phyloP scores from a whole-genome alignment of 1,284 basidiomycete species.

The Irpex sp. region DNA sequence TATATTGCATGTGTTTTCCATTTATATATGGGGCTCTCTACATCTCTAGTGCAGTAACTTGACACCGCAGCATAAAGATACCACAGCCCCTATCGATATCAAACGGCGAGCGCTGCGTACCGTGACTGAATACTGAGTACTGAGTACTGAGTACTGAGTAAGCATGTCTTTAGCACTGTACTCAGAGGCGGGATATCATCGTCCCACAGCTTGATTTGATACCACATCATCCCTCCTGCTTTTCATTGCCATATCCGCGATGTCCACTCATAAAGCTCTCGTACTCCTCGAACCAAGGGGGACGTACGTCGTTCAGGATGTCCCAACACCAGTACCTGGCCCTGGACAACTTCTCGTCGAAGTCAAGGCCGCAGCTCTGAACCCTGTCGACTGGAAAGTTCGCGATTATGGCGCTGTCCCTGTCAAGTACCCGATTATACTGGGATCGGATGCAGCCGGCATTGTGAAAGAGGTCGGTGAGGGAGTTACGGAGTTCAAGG shows the following conservation, averaged over 20 bases:
- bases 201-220: no score
- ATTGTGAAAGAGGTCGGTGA: slow-evolving; percentile 36
- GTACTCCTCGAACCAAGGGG: slow-evolving; percentile 18
- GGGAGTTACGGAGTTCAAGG: slow-evolving; percentile 29
- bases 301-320: slow-evolving; percentile 20
- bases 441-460: slow-evolving; percentile 46
- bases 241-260: slow-evolving; percentile 1
- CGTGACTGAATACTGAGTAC: no score
- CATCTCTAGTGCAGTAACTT: no score
- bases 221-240: not conserved
- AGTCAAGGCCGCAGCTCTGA: slow-evolving; percentile 33
- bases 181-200: no score
- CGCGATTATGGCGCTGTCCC: slow-evolving; percentile 26
- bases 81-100: no score
- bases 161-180: no score
- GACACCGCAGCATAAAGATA: no score
- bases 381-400: slow-evolving; percentile 38
- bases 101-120: no score
- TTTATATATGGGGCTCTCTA: no score
- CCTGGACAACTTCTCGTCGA: slow-evolving; percentile 40
- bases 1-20: no score
- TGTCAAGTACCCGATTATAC: slow-evolving; percentile 34
- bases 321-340: slow-evolving; percentile 20
- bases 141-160: no score
- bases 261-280: slow-evolving; percentile 23